Evolutionary conservation across 495 filamentous ascomycete species (phyloP), one percentile per base, ranked within the genome.

Genomic region (Terfezia claveryi): DNA sequence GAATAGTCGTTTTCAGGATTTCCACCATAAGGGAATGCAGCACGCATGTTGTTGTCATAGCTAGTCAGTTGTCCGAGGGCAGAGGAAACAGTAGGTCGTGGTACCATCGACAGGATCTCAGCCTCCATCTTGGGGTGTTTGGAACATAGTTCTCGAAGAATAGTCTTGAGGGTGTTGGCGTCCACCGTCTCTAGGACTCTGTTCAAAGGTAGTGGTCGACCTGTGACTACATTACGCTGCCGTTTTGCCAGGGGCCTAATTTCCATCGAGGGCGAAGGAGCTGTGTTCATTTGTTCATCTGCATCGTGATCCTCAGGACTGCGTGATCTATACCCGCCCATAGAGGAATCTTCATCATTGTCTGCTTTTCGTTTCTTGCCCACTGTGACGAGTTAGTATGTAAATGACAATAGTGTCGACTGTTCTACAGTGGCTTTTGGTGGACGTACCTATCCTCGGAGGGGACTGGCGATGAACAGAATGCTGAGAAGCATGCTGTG

Each of bases 101-200:
- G 91, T 37, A 89, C 86, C 32, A 80, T 79, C 38, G 80, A 76
- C n/a, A 85, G 79, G 8, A 98, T 79, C 69, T 95, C 88, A 53
- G 81, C 74, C 37, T 77, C 79, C 53, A 89, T 77, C 54, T 79
- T 77, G 6, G 88, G 87, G 67, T 94, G 86, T 62, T 83, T 80
- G 58, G 91, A 81, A 70, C 87, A 94, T 61, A 98, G 82, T 38
- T 80, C 80, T 58, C 86, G 83, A 10, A 98, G 76, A 0, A 95
- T 78, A 17, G 75, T 76, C 55, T 91, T 78, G 60, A 96, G 71
- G 54, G 88, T 84, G 60, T 84, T 77, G 36, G 77, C 80, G 62
- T 88, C 83, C 37, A 98, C 75, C 0, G 91, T 95, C 70, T 98
- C 88, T 54, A 98, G 75, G 5, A 95, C 75, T 54, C 91, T 81